Conservation (phyloP, 345 rosid genomes). For the Hypericum androsaemum region DNA sequence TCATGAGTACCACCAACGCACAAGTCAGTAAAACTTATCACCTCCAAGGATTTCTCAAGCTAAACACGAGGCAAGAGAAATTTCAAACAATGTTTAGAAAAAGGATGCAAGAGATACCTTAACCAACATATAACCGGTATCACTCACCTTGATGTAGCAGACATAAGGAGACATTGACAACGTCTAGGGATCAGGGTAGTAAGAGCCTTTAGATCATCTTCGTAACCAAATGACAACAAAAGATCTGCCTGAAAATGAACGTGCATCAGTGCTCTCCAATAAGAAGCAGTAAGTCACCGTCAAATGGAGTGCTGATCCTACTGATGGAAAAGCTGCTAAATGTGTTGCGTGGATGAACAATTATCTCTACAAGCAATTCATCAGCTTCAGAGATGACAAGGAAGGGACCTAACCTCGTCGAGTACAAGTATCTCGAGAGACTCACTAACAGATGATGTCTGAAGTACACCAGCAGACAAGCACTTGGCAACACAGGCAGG, state of each 20-base stretch:
- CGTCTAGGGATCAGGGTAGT: conserved; percentile 61
- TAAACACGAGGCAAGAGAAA: too few species aligned
- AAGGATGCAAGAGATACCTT: not conserved
- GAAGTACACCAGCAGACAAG: conserved; percentile 57
- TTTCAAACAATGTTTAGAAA: conserved; percentile 2
- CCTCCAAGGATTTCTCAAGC: not conserved
- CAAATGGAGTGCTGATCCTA: too few species aligned
- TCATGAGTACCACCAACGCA: conserved; percentile 12
- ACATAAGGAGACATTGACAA: conserved; percentile 93
- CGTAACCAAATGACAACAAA: conserved; percentile 79
- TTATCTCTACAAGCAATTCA: not conserved
- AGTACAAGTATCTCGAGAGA: conserved; percentile 78
- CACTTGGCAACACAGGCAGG: conserved; percentile 83
- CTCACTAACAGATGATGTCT: conserved; percentile 39
- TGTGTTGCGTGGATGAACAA: too few species aligned
- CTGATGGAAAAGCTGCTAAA: too few species aligned
- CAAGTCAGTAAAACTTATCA: conserved; percentile 5
- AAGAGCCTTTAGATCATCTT: conserved; percentile 78
- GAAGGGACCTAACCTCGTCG: conserved; percentile 61
- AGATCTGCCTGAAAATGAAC: conserved; percentile 78
- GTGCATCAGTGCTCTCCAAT: conserved; percentile 16
- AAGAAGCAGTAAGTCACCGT: not conserved
- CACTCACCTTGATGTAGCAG: conserved; percentile 83
- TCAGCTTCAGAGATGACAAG: too few species aligned
- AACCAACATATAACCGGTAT: not conserved